phyloP scores from a whole-genome alignment of 1,284 basidiomycete genomes.

The Cryptococcus hybrid region DNA sequence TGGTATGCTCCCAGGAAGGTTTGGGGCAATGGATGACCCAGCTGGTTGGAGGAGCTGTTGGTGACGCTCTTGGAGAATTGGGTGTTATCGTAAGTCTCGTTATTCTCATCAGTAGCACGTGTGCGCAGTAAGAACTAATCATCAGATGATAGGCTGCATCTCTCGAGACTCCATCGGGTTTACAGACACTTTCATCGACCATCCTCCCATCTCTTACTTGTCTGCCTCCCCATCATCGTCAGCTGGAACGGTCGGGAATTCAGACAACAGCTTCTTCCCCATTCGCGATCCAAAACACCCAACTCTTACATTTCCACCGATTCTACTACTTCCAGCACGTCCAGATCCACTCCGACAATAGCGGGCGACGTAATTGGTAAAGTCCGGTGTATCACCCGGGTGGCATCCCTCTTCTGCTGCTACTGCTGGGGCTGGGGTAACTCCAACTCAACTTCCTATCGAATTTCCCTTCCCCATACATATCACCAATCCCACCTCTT shows the following conservation, averaged over 20 bases:
- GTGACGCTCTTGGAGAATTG: constrained; percentile 76
- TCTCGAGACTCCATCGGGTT: constrained; percentile 47
- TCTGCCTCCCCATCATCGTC: too few relatives aligned
- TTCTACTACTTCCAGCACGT: too few relatives aligned
- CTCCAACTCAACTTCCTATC: constrained; percentile 32
- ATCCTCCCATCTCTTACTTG: constrained; percentile 42
- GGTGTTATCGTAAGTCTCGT: constrained; percentile 58
- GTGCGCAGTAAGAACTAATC: too few relatives aligned
- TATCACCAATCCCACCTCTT: too few relatives aligned
- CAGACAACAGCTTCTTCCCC: too few relatives aligned
- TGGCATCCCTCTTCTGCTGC: constrained; percentile 17
- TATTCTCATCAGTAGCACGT: background rate
- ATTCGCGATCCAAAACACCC: too few relatives aligned
- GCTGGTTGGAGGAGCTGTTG: constrained; percentile 80
- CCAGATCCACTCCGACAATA: too few relatives aligned
- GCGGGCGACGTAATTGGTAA: too few relatives aligned
- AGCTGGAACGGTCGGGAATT: too few relatives aligned
- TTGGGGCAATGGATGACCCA: constrained; percentile 65
- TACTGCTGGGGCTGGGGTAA: constrained; percentile 19
- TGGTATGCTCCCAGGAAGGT: constrained; percentile 30
- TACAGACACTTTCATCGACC: constrained; percentile 46
- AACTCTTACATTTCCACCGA: too few relatives aligned
- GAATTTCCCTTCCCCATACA: constrained; percentile 13
- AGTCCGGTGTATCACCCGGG: background rate
- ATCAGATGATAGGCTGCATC: constrained; percentile 37